A percentile compares a stretch with the other conserved stretches of the same genome.
These are phyloP conservation scores for Malassezia sympodialis DNA, from an alignment of 1,284 basidiomycete genomes.

Conservation along the genomic window DNA sequence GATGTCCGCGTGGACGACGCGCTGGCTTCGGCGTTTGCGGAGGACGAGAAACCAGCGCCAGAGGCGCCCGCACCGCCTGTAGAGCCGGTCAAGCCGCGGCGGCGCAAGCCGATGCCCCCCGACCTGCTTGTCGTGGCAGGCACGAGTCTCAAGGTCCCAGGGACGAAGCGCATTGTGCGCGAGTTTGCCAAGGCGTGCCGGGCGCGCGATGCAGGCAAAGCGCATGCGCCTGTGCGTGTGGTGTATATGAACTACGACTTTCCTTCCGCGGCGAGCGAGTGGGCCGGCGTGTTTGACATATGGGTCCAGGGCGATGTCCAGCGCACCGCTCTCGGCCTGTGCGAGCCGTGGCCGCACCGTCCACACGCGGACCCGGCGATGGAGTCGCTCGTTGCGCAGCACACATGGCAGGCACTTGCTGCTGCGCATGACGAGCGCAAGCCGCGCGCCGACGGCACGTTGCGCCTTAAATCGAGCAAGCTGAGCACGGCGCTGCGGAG, in stretches of 20 bases:
- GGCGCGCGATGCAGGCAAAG: conserved; percentile 36
- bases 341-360: background rate
- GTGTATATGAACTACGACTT: conserved; percentile 83
- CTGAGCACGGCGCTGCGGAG: background rate
- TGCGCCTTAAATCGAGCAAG: conserved; percentile 7
- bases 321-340: conserved; percentile 38
- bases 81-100: conserved; percentile 20
- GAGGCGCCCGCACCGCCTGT: background rate
- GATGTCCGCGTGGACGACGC: conserved; percentile 22
- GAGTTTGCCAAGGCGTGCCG: conserved; percentile 80
- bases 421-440: background rate
- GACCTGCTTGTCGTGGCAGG: conserved; percentile 92
- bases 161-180: conserved; percentile 81
- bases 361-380: background rate
- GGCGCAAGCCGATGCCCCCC: conserved; percentile 53
- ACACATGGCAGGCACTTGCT: conserved; percentile 3
- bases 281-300: conserved; percentile 81
- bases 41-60: conserved; percentile 7
- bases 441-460: background rate
- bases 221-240: conserved; percentile 55
- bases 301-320: conserved; percentile 87
- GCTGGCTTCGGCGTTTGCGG: conserved; percentile 24
- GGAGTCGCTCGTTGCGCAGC: background rate
- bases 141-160: conserved; percentile 87
- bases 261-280: conserved; percentile 70